Conservation (phyloP, 2,329 filamentous ascomycete species). For the Cercospora sesami region DNA sequence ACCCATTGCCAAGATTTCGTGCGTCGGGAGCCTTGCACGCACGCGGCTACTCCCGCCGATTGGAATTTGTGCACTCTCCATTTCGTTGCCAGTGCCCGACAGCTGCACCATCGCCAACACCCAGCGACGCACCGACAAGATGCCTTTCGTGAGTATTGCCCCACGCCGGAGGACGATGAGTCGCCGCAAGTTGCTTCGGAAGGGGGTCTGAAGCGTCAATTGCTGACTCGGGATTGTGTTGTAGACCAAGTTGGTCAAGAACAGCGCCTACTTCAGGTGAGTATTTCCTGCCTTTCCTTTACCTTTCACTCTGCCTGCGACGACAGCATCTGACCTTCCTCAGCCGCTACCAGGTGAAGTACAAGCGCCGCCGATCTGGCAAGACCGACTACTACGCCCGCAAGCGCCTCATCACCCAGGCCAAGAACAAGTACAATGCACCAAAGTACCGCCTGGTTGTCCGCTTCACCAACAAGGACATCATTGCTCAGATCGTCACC, state of each 20-base stretch:
- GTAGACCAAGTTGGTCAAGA: constrained; percentile 27
- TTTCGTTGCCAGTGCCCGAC: constrained; percentile 10
- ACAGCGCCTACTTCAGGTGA: constrained; percentile 14
- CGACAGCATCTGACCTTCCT: constrained; percentile 84
- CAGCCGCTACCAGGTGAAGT: constrained; percentile 99
- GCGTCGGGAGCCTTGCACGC: not conserved
- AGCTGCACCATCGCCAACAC: constrained; percentile 9
- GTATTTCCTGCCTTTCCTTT: not conserved
- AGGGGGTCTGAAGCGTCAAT: constrained; percentile 93
- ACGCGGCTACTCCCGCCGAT: not conserved
- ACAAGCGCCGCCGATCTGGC: constrained; percentile 91
- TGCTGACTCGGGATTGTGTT: constrained; percentile 84
- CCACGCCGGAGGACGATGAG: constrained; percentile 48
- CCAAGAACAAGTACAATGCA: constrained; percentile 99
- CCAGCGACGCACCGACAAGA: constrained; percentile 32
- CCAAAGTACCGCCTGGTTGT: constrained; percentile 99
- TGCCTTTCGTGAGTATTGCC: constrained; percentile 45
- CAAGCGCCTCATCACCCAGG: constrained; percentile 99
- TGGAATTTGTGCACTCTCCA: not conserved
- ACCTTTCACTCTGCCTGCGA: constrained; percentile 88
- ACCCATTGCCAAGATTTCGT: constrained; percentile 7
- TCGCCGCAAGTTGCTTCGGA: constrained; percentile 99
- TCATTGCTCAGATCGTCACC: constrained; percentile 94
- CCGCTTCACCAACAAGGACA: constrained; percentile 81
- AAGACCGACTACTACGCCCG: constrained; percentile 99